Conservation (phyloP, 2,329 filamentous ascomycete genomes). For the Talaromyces piceae region DNA sequence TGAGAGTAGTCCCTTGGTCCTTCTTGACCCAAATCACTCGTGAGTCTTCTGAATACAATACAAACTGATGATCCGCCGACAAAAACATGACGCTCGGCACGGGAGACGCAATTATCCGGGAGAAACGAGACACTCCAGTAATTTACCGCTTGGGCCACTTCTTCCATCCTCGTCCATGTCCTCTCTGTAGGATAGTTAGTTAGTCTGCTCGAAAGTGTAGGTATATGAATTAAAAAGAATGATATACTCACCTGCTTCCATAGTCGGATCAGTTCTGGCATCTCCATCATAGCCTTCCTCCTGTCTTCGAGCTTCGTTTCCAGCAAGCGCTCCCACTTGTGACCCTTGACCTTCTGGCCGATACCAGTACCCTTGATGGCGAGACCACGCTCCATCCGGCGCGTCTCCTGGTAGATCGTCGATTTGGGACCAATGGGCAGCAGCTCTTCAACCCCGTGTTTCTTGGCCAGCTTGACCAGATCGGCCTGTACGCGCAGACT, state of each 20-base stretch:
- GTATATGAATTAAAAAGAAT: too few relatives aligned
- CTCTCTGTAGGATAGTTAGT: constrained; percentile 42
- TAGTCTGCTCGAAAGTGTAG: neutral
- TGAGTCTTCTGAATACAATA: neutral
- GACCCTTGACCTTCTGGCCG: constrained; percentile 90
- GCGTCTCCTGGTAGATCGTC: constrained; percentile 58
- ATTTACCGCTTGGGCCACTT: constrained; percentile 56
- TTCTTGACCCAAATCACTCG: neutral
- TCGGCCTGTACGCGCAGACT: constrained; percentile 84
- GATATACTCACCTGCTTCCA: constrained; percentile 74
- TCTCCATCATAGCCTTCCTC: constrained; percentile 85
- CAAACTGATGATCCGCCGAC: constrained; percentile 3
- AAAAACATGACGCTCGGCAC: neutral
- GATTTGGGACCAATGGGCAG: constrained; percentile 71
- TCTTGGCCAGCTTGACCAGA: constrained; percentile 73
- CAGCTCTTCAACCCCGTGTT: constrained; percentile 72
- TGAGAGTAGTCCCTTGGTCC: neutral
- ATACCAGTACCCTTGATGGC: constrained; percentile 88
- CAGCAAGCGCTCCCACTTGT: constrained; percentile 82
- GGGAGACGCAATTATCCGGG: neutral
- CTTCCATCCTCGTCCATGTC: constrained; percentile 67
- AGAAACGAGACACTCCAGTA: neutral
- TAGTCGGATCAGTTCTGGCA: constrained; percentile 83
- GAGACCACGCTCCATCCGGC: constrained; percentile 70
- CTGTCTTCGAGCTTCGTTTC: constrained; percentile 77